phyloP scores from a whole-genome alignment of 2,329 filamentous ascomycete genomes.

The Alternaria infectoria region DNA sequence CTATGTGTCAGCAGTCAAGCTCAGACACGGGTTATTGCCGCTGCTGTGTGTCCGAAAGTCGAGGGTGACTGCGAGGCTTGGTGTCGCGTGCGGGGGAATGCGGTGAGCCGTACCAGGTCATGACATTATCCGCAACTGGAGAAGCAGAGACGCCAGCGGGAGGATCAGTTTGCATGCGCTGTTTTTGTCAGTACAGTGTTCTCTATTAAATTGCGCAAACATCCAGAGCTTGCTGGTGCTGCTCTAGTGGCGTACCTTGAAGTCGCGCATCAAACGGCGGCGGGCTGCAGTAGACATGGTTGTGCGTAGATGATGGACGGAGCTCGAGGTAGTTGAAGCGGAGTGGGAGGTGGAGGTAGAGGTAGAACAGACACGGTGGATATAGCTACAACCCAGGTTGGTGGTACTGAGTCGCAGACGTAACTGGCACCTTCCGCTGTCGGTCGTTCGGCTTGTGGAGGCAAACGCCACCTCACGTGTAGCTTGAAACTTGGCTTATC shows the following conservation, averaged over 20 bases:
- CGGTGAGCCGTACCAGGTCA: constrained; percentile 76
- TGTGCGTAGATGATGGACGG: background rate
- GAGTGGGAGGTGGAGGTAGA: background rate
- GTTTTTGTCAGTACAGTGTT: constrained; percentile 21
- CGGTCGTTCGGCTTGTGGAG: constrained; percentile 9
- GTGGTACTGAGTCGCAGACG: constrained; percentile 14
- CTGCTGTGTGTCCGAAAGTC: background rate
- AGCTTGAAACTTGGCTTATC: constrained; percentile 10
- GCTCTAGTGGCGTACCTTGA: constrained; percentile 74
- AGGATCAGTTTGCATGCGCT: constrained; percentile 99
- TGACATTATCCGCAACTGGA: constrained; percentile 93
- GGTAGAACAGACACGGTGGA: background rate
- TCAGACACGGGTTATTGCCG: background rate
- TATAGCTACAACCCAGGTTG: background rate
- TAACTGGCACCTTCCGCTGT: constrained; percentile 11
- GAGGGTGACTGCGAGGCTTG: background rate
- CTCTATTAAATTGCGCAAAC: background rate
- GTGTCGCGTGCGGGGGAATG: constrained; percentile 37
- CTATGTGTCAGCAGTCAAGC: constrained; percentile 31
- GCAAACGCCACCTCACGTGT: constrained; percentile 24
- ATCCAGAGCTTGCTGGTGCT: constrained; percentile 4
- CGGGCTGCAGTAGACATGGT: constrained; percentile 90
- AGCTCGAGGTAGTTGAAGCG: background rate
- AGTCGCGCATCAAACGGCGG: constrained; percentile 97
- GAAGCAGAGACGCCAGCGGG: constrained; percentile 96